Conservation (phyloP, 2,329 filamentous ascomycete genomes). For the Ceratocystis huliohia region DNA sequence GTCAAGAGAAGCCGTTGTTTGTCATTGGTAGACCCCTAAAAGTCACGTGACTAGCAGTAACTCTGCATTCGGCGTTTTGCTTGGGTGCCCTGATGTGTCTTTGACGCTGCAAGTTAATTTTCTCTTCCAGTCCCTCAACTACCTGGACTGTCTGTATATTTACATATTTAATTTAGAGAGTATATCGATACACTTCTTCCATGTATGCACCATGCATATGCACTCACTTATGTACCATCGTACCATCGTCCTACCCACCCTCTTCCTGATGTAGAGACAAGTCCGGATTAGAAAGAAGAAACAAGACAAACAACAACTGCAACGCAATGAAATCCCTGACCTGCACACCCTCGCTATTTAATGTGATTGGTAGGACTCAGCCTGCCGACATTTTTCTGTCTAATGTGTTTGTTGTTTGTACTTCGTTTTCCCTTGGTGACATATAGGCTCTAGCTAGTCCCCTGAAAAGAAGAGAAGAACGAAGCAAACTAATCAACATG, state of each 20-base stretch:
- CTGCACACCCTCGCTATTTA: background rate
- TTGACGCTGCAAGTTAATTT: background rate
- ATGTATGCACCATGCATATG: constrained; percentile 4
- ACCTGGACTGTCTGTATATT: background rate
- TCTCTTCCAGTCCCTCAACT: background rate
- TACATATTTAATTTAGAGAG: background rate
- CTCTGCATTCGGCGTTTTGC: too few species aligned
- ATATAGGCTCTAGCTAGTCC: too few species aligned
- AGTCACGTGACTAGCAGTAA: too few species aligned
- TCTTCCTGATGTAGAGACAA: background rate
- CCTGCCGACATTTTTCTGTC: background rate
- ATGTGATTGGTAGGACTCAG: background rate
- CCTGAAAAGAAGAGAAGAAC: too few species aligned
- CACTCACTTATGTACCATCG: constrained; percentile 2
- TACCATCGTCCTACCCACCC: background rate
- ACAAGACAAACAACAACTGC: background rate
- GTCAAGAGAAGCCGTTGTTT: too few species aligned
- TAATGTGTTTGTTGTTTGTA: background rate
- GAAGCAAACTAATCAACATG: too few species aligned
- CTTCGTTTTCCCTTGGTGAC: background rate
- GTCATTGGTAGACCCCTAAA: too few species aligned
- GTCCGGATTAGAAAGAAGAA: background rate
- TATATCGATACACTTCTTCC: background rate
- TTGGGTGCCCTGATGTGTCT: background rate
- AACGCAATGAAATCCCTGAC: background rate